Evolutionary conservation across 176 grass and related monocot species (phyloP).

Genomic region (Cenchrus americanus): DNA sequence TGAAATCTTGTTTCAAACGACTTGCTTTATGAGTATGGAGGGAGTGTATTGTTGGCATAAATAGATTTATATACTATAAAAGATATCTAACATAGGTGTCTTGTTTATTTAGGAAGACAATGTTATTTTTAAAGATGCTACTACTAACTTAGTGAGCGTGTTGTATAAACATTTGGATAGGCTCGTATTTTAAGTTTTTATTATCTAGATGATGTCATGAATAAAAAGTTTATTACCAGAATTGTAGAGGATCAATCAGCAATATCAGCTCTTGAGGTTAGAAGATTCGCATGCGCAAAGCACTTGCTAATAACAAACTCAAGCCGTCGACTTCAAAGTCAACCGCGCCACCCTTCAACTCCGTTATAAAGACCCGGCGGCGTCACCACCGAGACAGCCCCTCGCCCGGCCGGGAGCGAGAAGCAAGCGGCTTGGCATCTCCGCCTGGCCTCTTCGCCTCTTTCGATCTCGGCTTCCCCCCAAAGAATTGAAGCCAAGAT

Average conservation of each 20-base stretch:
- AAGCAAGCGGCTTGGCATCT: slow-evolving; percentile 16
- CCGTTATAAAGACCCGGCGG: slow-evolving; percentile 24
- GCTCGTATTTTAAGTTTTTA: no score
- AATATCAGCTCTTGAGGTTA: not conserved
- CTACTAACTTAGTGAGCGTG: no score
- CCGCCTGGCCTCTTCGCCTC: not conserved
- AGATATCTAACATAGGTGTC: no score
- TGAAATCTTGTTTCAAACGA: no score
- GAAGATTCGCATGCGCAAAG: slow-evolving; percentile 9
- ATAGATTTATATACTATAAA: no score
- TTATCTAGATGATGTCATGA: not conserved
- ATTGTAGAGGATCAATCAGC: not conserved
- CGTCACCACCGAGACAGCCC: slow-evolving; percentile 16
- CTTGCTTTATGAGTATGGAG: no score
- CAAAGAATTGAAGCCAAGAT: not conserved
- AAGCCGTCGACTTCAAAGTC: slow-evolving; percentile 18
- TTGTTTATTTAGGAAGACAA: no score
- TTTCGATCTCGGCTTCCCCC: not conserved
- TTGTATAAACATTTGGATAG: no score
- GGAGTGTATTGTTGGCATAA: no score
- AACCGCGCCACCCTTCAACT: not conserved
- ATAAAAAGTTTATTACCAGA: not conserved
- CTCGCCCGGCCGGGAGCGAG: not conserved
- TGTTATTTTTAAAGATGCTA: no score
- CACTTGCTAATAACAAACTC: slow-evolving; percentile 27